These are phyloP conservation scores for Cordyceps fumosorosea DNA, from an alignment of 2,329 filamentous ascomycete genomes.

Conservation along the genomic window DNA sequence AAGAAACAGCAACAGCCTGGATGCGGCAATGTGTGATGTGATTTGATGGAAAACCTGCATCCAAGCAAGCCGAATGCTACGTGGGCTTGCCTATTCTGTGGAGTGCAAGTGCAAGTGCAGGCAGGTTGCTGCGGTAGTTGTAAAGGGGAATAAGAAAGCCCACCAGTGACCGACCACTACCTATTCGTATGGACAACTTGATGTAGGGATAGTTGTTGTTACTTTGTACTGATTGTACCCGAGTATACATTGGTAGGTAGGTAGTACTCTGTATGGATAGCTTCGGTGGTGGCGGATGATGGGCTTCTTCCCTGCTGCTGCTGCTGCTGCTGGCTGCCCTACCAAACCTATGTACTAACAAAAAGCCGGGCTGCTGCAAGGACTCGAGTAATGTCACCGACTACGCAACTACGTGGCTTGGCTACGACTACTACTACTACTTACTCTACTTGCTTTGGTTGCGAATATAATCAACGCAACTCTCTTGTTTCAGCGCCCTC, in stretches of 20 bases:
- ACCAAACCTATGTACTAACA: no score
- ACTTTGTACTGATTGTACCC: no score
- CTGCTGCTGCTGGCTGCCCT: no score
- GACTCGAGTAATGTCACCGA: conserved; percentile 12
- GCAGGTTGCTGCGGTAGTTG: not conserved
- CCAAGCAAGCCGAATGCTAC: not conserved
- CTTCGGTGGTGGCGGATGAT: conserved; percentile 2
- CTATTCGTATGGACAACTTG: no score
- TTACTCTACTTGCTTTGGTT: not conserved
- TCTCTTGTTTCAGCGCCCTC: no score
- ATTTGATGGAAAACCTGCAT: not conserved
- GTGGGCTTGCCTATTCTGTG: conserved; percentile 10
- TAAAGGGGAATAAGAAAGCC: no score
- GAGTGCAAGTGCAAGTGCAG: not conserved
- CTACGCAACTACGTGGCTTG: not conserved
- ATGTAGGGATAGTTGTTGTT: no score
- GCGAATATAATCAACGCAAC: no score
- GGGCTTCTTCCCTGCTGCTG: not conserved
- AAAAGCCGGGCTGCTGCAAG: not conserved
- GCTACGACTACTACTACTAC: not conserved
- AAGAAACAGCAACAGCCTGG: not conserved
- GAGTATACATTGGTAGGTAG: no score
- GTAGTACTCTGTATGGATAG: no score
- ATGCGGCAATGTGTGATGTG: no score
- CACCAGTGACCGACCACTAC: no score